Evolutionary conservation across 129 eudicot genomes (phyloP).

Genomic region (Ambrosia trifida): DNA sequence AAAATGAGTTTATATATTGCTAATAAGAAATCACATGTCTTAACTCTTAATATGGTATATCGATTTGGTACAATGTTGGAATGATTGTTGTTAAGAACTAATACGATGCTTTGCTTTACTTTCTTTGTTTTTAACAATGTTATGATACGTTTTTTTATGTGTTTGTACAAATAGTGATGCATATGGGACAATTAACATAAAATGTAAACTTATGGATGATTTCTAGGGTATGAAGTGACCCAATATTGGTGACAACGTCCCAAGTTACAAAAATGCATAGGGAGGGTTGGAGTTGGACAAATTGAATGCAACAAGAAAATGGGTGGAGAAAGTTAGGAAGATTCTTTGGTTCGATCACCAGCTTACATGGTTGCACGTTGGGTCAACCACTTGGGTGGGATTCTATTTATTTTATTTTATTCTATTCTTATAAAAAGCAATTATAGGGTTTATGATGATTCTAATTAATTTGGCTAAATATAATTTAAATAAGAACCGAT

Average conservation of each 20-base stretch:
- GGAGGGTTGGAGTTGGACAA: constrained; percentile 17
- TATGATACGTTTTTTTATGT: background rate
- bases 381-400: constrained; percentile 51
- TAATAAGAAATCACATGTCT: too few species aligned
- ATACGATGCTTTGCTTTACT: background rate
- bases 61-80: background rate
- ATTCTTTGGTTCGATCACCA: constrained; percentile 51
- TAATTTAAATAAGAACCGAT: background rate
- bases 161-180: constrained; percentile 4
- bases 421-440: background rate
- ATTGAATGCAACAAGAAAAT: constrained; percentile 56
- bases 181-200: constrained; percentile 16
- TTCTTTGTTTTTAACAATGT: background rate
- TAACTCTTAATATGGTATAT: too few species aligned
- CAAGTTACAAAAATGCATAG: constrained; percentile 21
- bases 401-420: background rate
- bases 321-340: constrained; percentile 62
- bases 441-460: background rate
- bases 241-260: constrained; percentile 19
- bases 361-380: constrained; percentile 33
- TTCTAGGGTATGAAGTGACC: constrained; percentile 29
- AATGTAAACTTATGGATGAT: constrained; percentile 11
- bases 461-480: constrained; percentile 1
- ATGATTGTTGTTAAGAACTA: background rate
- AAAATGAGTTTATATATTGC: too few species aligned